Conservation (phyloP, 768 basidiomycete species). For the Kwoniella sp. region DNA sequence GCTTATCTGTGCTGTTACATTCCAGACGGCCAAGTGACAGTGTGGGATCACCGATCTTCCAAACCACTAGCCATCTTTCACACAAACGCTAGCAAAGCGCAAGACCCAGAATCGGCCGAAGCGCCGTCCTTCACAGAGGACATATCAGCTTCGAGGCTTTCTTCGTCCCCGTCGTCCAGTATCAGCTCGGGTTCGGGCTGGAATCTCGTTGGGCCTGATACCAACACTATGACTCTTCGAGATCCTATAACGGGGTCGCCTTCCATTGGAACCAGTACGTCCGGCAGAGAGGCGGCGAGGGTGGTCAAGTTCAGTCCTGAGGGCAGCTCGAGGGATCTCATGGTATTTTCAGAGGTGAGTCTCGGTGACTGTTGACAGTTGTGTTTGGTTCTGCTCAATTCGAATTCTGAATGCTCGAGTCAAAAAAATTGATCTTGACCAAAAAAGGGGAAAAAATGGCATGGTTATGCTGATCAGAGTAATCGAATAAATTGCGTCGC, state of each 20-base stretch:
- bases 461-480: neutral
- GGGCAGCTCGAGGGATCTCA: slow-evolving; percentile 69
- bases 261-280: slow-evolving; percentile 31
- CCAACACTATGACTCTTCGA: slow-evolving; percentile 21
- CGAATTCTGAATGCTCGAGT: neutral
- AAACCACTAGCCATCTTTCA: slow-evolving; percentile 49
- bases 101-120: slow-evolving; percentile 16
- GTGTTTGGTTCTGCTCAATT: neutral
- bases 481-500: neutral
- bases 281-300: slow-evolving; percentile 71
- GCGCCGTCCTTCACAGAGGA: slow-evolving; percentile 32
- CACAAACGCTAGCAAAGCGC: slow-evolving; percentile 30
- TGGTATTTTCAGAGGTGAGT: slow-evolving; percentile 86
- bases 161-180: slow-evolving; percentile 15
- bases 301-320: slow-evolving; percentile 81
- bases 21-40: slow-evolving; percentile 54
- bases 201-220: slow-evolving; percentile 16
- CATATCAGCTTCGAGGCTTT: slow-evolving; percentile 12
- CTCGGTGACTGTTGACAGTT: too few species aligned
- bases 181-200: slow-evolving; percentile 3
- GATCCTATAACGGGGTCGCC: slow-evolving; percentile 44
- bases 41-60: slow-evolving; percentile 56
- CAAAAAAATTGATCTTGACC: neutral
- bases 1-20: neutral
- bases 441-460: neutral